These are phyloP conservation scores for Lycium barbarum DNA, from an alignment of 257 asterid genomes.

Conservation along the genomic window DNA sequence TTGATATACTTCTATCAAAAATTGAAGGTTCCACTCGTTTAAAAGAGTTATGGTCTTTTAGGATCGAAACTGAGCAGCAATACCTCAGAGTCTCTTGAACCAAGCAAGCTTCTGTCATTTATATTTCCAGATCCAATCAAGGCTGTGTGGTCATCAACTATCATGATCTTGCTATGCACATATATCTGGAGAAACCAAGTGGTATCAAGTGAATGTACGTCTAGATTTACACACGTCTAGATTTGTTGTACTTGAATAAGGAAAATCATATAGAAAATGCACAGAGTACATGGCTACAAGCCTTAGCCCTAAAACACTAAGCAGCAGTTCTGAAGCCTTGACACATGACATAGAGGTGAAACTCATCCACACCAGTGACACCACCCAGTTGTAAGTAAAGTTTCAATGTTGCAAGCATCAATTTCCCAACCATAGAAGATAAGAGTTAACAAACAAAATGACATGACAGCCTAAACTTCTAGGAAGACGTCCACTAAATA, in stretches of 20 bases:
- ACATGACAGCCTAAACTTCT: slow-evolving; percentile 2
- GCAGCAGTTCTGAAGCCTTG: slow-evolving; percentile 5
- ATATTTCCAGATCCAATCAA: slow-evolving; percentile 92
- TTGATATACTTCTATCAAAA: neutral
- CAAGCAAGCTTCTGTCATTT: slow-evolving; percentile 94
- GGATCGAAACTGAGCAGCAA: slow-evolving; percentile 25
- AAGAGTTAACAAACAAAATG: neutral
- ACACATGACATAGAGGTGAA: slow-evolving; percentile 18
- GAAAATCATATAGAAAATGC: slow-evolving; percentile 13
- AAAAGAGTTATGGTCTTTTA: neutral
- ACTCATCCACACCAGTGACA: neutral
- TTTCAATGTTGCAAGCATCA: neutral
- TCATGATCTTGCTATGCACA: slow-evolving; percentile 98
- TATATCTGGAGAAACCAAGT: slow-evolving; percentile 58
- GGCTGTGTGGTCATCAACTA: slow-evolving; percentile 74
- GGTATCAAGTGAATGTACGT: neutral
- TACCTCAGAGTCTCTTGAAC: slow-evolving; percentile 99
- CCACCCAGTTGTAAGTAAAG: neutral
- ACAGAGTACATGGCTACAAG: slow-evolving; percentile 7
- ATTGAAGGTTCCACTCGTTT: neutral
- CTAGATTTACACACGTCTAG: slow-evolving; percentile 1
- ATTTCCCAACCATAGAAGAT: neutral
- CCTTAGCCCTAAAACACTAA: slow-evolving; percentile 3
- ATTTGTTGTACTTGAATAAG: neutral
- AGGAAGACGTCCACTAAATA: neutral